phyloP scores from a whole-genome alignment of 257 asterid genomes.

The Solanum rostratum region DNA sequence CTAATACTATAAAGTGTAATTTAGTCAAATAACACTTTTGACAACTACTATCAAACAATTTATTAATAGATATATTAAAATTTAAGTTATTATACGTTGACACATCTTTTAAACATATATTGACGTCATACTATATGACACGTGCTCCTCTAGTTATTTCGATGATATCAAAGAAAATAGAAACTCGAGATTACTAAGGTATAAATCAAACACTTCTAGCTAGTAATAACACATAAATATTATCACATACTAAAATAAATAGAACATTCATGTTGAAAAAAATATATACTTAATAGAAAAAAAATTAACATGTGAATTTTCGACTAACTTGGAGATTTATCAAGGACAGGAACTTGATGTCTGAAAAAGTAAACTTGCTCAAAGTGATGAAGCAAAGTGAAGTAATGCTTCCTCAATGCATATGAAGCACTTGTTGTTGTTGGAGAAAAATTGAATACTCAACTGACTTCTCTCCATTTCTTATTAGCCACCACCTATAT shows the following conservation, averaged over 20 bases:
- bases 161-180: not conserved
- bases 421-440: slow-evolving; percentile 83
- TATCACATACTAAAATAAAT: not conserved
- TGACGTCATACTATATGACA: not conserved
- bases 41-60: no score
- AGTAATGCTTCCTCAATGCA: slow-evolving; percentile 62
- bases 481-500: slow-evolving; percentile 48
- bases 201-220: not conserved
- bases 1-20: not conserved
- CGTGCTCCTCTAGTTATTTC: not conserved
- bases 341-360: slow-evolving; percentile 4
- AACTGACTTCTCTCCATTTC: slow-evolving; percentile 73
- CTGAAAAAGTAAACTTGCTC: slow-evolving; percentile 51
- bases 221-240: not conserved
- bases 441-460: slow-evolving; percentile 45
- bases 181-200: no score
- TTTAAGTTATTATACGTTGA: not conserved
- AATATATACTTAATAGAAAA: not conserved
- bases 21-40: not conserved
- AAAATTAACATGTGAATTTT: not conserved
- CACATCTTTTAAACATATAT: not conserved
- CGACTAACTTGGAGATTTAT: slow-evolving; percentile 2
- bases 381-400: slow-evolving; percentile 36
- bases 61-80: not conserved
- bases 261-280: not conserved